Evolutionary conservation across 768 basidiomycete species (phyloP), one percentile per base, ranked within the genome.

Genomic region (Russula dissimulans): DNA sequence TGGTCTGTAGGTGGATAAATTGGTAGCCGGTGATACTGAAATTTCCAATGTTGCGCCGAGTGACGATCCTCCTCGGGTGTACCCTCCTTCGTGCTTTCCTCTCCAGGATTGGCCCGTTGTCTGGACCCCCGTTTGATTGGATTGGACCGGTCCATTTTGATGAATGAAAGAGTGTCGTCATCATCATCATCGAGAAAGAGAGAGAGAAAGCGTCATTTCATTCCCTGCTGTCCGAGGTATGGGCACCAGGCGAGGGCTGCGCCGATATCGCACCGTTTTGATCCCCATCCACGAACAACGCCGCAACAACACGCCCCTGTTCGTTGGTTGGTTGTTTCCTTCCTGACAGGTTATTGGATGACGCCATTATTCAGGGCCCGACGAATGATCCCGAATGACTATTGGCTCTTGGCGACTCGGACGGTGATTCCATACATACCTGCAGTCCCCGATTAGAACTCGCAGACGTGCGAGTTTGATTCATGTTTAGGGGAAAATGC

Each of bases 91-190:
- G 36, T 29, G 29, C 51, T 46, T 52, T 50, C n/a, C n/a, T 17
- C 46, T 22, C 22, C 22, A 26, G 22, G 22, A 26, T 26, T 26
- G 22, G 32, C 47, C 42, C 14, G 47, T 12, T n/a, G 12, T 22
- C 47, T 18, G n/a, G 12, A 17, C 39, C 46, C 22, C 2, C 22
- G 22, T 26, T 26, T 26, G 22, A 2, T 26, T 26, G 22, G 22
- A 2, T 26, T 26, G 22, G 22, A 34, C n/a, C 11, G 11, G 29
- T 15, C 17, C 36, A 18, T 22, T 54, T 50, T 44, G 15, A 55
- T 60, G 59, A 56, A 55, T 60, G 59, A 56, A 54, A 43, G 18
- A 49, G 11, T 54, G 52, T 54, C 52, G 53, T 59, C 46, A n/a
- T 9, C 15, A 18, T 12, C 34, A 14, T 18, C 22, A 26, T 18